Base-by-base conservation (phyloP, 2,329 filamentous ascomycete species). In the Aspergillus spinulosporus region DNA sequence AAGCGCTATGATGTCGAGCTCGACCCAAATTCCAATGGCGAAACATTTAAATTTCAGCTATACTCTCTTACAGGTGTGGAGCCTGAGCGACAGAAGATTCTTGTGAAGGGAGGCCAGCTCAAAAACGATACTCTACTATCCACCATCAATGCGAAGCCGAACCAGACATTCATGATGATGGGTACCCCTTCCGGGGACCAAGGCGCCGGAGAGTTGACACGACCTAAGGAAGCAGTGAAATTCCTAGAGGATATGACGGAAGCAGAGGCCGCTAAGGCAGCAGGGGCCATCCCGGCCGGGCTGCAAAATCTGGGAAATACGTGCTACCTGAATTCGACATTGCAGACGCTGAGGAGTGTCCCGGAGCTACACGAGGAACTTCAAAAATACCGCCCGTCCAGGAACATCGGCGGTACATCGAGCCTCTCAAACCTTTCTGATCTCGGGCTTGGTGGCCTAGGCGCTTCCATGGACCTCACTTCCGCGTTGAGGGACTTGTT, bases 241-340 rank as follows among this genome's bases (percentile, higher is more conserved):
- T 99, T 99, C 67, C 77, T 96, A 61, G 94, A 99, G 76, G 94
- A 99, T 73, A 97, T 99, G 93, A 95, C 90, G 28, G 92, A 96
- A 72, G 92, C 92, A 31, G 93, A 97, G 74, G 85, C 87, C 50
- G 93, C 94, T 21, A 86, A 87, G 73, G 84, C 88, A 70, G 88
- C 88, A 58, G 92, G 90, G 57, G 92, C 92, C 47, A 93, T 84
- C 45, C 94, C 95, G 1, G 89, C 92, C 55, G 94, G 94, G 46
- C 79, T 99, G 59, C 84, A 89, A 72, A 99, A 99, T 70, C 80
- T 97, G 59, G 94, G 95, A 65, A 99, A 99, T 75, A 99, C 95
- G 3, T 99, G 94, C 79, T 99, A 99, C 73, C 86, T 97, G 68
- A 99, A 99, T 80, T 94, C 94, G 49, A 96, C 93, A 0, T 81